Percentiles rank a stretch among this genome's conserved stretches.
These are phyloP conservation scores for Lanmaoa rubissima DNA, from an alignment of 768 basidiomycete species.

Conservation along the genomic window DNA sequence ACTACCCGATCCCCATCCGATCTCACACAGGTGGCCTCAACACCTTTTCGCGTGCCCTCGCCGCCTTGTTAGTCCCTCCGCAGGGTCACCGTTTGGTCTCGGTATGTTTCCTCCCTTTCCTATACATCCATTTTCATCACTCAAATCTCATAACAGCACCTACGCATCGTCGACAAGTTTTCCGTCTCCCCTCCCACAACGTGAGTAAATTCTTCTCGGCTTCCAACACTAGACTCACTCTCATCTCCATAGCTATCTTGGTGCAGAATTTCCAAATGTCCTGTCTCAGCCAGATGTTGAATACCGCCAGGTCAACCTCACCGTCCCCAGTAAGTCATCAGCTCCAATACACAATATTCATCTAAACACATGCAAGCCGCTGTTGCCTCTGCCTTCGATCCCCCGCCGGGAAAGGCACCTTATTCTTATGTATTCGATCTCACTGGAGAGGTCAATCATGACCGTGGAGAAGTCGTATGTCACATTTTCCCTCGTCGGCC, in stretches of 20 bases:
- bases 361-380: constrained; percentile 45
- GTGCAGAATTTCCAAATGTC: constrained; percentile 67
- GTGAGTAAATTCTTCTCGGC: constrained; percentile 38
- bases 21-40: constrained; percentile 67
- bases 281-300: constrained; percentile 70
- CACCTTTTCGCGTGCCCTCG: constrained; percentile 73
- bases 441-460: constrained; percentile 74
- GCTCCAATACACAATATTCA: not conserved
- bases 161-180: constrained; percentile 74
- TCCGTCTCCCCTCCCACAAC: constrained; percentile 74
- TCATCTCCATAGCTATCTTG: constrained; percentile 59
- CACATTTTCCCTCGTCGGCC: not conserved
- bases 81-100: constrained; percentile 70
- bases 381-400: constrained; percentile 68
- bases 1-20: constrained; percentile 6
- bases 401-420: constrained; percentile 62
- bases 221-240: constrained; percentile 11
- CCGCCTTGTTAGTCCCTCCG: constrained; percentile 62
- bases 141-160: constrained; percentile 41
- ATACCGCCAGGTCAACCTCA: constrained; percentile 81
- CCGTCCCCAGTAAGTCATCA: constrained; percentile 55
- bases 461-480: constrained; percentile 72
- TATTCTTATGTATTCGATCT: constrained; percentile 85
- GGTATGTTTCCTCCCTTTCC: constrained; percentile 42
- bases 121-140: constrained; percentile 6